Base-by-base conservation (phyloP, 2,329 filamentous ascomycete genomes). In the Sporothrix phasma region DNA sequence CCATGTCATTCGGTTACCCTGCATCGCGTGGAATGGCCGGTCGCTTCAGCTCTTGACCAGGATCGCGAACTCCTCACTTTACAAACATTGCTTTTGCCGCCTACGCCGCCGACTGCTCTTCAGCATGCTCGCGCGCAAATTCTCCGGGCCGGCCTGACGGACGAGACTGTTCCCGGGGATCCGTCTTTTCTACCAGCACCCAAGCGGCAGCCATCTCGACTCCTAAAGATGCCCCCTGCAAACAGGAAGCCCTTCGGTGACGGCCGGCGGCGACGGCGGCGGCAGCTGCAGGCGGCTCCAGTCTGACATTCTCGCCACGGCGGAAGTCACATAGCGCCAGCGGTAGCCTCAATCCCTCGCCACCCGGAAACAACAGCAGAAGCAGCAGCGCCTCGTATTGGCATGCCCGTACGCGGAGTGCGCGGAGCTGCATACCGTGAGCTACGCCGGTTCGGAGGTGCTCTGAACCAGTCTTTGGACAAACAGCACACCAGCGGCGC, bases 101-200 rank as follows among this genome's bases (percentile, higher is more conserved):
- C 15, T 59, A 60, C 53, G 1, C 73, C 76, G 26, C 76, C 80
- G 2, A 79, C 83, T 0, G 79, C 85, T 10, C 75, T 84, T 31
- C 79, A 84, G 11, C 75, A 84, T 41, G 84, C 84, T 13, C 77
- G 80, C 56, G 85, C 85, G 6, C 84, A 85, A 13, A 87, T 87
- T 68, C 78, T 84, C n/a, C 77, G 84, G 22, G 79, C 78, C 1
- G 85, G 85, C 17, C 77, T 88, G 5, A 87, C 85, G 2, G 84
- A 87, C 66, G 83, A 86, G 68, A 73, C 79, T 1, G 72, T 87
- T 2, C 83, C 84, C 5, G 84, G 85, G 39, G 84, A 83, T 65
- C 80, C 81, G 53, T 82, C 85, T 3, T 88, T 84, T 67, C 72
- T 87, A 34, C 73, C 79, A 7, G 74, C 77, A 11, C 75, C 80